A percentile compares a stretch with the other conserved stretches of the same genome.
Evolutionary conservation across 2,329 filamentous ascomycete genomes (phyloP).

Genomic region (Monosporascus cannonballus): DNA sequence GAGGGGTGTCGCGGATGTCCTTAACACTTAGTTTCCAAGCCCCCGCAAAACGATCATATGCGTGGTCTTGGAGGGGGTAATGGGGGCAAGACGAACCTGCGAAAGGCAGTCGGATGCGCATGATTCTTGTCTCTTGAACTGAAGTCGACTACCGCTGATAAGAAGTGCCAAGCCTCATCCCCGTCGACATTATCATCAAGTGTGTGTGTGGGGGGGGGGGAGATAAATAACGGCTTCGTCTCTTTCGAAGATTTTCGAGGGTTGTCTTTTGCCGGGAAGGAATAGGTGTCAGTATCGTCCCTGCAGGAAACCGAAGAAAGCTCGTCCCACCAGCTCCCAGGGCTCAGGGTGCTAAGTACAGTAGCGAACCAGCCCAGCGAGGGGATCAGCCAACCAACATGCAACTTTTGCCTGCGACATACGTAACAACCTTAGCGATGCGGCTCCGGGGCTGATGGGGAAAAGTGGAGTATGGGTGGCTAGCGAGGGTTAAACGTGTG

Average conservation of each 20-base stretch:
- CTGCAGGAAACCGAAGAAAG: neutral
- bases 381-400: neutral
- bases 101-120: constrained; percentile 85
- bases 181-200: neutral
- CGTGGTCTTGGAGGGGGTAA: neutral
- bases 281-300: no score
- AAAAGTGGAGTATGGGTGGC: neutral
- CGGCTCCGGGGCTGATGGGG: neutral
- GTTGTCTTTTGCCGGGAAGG: neutral
- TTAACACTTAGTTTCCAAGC: neutral
- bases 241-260: no score
- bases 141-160: constrained; percentile 1
- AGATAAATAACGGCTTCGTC: neutral
- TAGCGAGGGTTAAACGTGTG: neutral
- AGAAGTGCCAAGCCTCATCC: neutral
- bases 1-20: neutral
- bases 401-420: neutral
- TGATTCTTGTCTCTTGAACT: constrained; percentile 27
- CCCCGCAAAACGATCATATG: neutral
- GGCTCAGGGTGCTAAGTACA: neutral
- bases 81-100: constrained; percentile 56
- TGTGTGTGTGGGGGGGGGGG: no score
- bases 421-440: neutral
- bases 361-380: no score
- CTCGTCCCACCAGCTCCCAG: neutral